phyloP scores from a whole-genome alignment of 306 rosid species.

The Malus sylvestris region DNA sequence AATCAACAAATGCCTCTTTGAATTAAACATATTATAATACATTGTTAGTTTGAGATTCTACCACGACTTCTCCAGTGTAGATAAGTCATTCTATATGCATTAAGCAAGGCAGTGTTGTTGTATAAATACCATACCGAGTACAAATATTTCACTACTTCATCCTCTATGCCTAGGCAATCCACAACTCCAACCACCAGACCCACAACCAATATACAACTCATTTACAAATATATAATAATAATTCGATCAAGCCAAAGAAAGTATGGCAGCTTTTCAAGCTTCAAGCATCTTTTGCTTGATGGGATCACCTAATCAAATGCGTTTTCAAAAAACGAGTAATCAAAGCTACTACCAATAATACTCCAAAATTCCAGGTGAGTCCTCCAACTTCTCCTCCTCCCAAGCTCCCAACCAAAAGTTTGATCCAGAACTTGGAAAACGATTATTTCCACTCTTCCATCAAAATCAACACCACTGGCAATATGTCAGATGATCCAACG shows the following conservation, averaged over 20 bases:
- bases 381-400: slow-evolving; percentile 25
- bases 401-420: slow-evolving; percentile 20
- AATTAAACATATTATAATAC: no score
- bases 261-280: slow-evolving; percentile 35
- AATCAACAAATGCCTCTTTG: no score
- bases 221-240: not conserved
- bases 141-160: no score
- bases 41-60: no score
- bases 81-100: no score
- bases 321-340: slow-evolving; percentile 8
- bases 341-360: slow-evolving; percentile 24
- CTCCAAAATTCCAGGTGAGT: slow-evolving; percentile 19
- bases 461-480: not conserved
- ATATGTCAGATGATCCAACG: not conserved
- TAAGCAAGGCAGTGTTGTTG: no score
- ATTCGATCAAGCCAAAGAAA: not conserved
- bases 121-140: no score
- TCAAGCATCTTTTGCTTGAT: slow-evolving; percentile 7
- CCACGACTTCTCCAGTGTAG: no score
- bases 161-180: not conserved
- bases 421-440: slow-evolving; percentile 27
- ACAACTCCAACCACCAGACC: not conserved
- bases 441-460: not conserved
- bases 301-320: slow-evolving; percentile 14
- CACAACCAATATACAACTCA: no score